These are phyloP conservation scores for Lactarius quietus DNA, from an alignment of 768 basidiomycete genomes.

Conservation along the genomic window DNA sequence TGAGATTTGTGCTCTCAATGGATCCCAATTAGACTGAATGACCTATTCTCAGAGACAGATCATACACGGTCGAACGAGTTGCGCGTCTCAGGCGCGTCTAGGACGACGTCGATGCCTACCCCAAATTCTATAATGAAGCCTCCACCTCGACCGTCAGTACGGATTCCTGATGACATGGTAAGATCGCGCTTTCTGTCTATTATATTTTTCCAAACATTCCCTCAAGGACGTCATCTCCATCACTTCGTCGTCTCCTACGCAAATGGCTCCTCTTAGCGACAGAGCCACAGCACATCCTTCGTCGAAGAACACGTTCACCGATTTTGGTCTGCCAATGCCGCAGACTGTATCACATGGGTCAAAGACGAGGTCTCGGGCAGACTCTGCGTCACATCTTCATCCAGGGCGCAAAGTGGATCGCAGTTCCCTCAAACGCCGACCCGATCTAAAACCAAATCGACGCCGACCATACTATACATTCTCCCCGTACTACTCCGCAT, in stretches of 20 bases:
- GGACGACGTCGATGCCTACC: constrained; percentile 12
- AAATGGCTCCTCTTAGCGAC: background rate
- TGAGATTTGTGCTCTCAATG: background rate
- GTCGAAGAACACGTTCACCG: background rate
- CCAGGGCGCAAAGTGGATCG: background rate
- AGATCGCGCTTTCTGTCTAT: background rate
- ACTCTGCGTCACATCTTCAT: background rate
- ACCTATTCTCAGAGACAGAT: background rate
- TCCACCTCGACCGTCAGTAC: background rate
- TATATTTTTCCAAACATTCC: background rate
- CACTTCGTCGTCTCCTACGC: background rate
- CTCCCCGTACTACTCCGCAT: constrained; percentile 13
- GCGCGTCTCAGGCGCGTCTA: background rate
- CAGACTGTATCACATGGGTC: constrained; percentile 1
- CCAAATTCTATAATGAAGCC: constrained; percentile 8
- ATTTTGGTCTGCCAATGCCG: constrained; percentile 6
- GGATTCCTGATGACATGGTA: background rate
- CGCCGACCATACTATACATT: background rate
- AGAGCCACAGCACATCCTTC: background rate
- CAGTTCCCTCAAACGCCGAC: constrained; percentile 3
- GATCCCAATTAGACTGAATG: background rate
- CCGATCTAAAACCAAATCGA: constrained; percentile 1
- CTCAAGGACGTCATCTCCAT: background rate
- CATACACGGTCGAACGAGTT: background rate
- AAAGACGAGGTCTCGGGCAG: background rate